Conservation (phyloP, 805 yeast genomes). For the Myxozyma geophila region DNA sequence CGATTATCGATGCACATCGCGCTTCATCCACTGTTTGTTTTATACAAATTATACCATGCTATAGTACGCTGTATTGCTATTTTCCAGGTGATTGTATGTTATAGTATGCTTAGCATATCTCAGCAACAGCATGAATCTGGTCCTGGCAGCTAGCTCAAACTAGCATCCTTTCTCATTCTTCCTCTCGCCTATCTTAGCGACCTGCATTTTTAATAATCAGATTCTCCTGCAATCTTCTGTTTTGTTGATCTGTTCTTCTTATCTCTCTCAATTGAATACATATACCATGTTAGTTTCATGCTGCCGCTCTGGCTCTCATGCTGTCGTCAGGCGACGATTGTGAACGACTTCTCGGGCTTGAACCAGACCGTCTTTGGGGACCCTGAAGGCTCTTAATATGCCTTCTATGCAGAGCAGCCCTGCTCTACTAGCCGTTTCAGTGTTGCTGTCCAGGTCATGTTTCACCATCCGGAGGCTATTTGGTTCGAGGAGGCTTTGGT, state of each 20-base stretch:
- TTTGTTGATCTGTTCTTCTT: too few species aligned
- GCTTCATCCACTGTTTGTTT: too few species aligned
- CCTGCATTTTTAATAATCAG: neutral
- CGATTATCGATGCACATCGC: too few species aligned
- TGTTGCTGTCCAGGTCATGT: conserved; percentile 9
- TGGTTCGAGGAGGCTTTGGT: conserved; percentile 15
- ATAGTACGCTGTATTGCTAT: too few species aligned
- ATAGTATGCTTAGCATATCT: too few species aligned
- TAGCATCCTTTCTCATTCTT: neutral
- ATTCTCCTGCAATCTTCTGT: neutral
- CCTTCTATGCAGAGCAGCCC: conserved; percentile 2
- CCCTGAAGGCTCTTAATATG: neutral
- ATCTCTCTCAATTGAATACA: too few species aligned
- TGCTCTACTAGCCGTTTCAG: conserved; percentile 14
- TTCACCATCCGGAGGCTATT: conserved; percentile 3
- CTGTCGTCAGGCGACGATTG: neutral
- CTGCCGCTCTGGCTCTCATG: neutral
- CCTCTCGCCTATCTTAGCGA: neutral
- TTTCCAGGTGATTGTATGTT: too few species aligned
- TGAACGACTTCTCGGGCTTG: conserved; percentile 1
- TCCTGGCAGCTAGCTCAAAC: too few species aligned
- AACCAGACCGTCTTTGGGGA: conserved; percentile 1
- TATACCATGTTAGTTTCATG: neutral
- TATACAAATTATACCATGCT: too few species aligned
- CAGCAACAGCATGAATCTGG: too few species aligned